Conservation (phyloP, 2,329 filamentous ascomycete genomes). For the Ophiostoma quercus region DNA sequence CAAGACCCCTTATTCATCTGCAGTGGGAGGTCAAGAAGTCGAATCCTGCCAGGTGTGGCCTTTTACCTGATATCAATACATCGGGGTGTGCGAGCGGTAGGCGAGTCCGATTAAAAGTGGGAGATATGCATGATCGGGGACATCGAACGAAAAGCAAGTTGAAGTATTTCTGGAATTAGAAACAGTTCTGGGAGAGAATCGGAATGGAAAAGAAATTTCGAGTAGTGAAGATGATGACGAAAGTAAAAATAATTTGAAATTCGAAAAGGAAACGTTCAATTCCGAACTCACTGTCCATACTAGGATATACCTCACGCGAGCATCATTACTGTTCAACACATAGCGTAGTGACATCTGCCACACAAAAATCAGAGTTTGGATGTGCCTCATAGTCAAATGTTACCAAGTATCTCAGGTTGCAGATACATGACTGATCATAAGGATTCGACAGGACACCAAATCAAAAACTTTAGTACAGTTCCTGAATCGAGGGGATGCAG, state of each 20-base stretch:
- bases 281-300: not conserved
- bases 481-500: not conserved
- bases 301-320: not conserved
- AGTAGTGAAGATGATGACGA: too few relatives aligned
- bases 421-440: not conserved
- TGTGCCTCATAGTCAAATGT: not conserved
- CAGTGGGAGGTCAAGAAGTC: not conserved
- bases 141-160: not conserved
- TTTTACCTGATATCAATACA: too few relatives aligned
- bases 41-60: too few relatives aligned
- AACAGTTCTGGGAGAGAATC: not conserved
- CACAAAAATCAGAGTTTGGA: not conserved
- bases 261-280: not conserved
- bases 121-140: not conserved
- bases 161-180: not conserved
- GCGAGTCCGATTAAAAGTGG: not conserved
- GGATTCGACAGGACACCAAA: too few relatives aligned
- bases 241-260: too few relatives aligned
- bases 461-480: not conserved
- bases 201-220: too few relatives aligned
- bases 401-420: not conserved
- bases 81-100: not conserved
- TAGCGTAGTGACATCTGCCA: too few relatives aligned
- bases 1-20: constrained; percentile 1
- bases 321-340: not conserved